Conservation (phyloP, 306 rosid genomes). For the Cucumis melo region DNA sequence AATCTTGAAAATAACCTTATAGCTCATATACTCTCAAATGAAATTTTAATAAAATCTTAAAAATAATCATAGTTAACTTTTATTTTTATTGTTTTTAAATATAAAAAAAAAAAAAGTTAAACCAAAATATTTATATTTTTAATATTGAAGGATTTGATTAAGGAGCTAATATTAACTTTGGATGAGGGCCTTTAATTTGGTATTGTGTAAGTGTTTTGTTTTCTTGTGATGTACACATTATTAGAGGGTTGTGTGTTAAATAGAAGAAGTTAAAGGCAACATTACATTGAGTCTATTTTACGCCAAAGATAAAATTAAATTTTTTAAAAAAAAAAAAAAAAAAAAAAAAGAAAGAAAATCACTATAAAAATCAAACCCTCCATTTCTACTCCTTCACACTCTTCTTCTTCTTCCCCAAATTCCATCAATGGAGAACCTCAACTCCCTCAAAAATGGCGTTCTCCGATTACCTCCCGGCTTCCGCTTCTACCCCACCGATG, state of each 20-base stretch:
- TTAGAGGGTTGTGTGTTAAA: neutral
- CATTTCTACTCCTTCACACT: neutral
- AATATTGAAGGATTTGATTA: too few species aligned
- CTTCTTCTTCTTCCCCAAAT: neutral
- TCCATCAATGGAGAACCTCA: neutral
- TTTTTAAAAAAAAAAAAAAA: neutral
- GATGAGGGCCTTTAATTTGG: neutral
- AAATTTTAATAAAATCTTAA: too few species aligned
- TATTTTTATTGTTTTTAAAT: too few species aligned
- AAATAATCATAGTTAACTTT: too few species aligned
- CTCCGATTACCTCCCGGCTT: slow-evolving; percentile 59
- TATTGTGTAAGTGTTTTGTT: neutral
- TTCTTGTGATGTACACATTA: neutral
- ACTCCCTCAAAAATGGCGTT: slow-evolving; percentile 1
- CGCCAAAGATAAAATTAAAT: neutral
- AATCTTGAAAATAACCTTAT: too few species aligned
- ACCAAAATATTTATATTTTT: too few species aligned
- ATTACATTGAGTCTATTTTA: slow-evolving; percentile 5
- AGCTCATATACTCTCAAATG: too few species aligned
- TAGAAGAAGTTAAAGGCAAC: neutral
- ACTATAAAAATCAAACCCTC: slow-evolving; percentile 1
- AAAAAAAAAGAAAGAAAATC: neutral
- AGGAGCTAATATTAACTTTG: neutral
- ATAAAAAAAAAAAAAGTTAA: too few species aligned
- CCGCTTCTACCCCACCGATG: slow-evolving; percentile 76